Base-by-base conservation (phyloP, 345 rosid genomes). In the Eucalyptus marginata region DNA sequence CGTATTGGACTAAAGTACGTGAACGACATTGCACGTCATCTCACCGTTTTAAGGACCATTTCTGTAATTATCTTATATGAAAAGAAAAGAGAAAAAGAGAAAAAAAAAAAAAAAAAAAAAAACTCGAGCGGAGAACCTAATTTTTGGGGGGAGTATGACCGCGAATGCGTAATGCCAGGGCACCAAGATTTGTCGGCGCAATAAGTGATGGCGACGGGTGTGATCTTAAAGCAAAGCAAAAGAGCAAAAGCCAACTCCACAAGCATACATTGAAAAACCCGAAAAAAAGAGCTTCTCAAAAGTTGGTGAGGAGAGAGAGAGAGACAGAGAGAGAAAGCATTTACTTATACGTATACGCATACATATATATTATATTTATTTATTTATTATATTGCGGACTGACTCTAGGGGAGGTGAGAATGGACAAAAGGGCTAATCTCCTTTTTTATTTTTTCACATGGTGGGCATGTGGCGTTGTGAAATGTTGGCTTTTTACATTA, bases 31-130 rank as follows among this genome's bases (percentile, higher is more conserved):
- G 27, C 11, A 56, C 1, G 0, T 7, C 56, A 52, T 52, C 24
- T 18, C 58, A 52, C 24, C 10, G 2, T 52, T 52, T 18, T 20
- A 52, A 56, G 29, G 62, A 56, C 24, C 4, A 56, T 24, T 22
- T 24, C 13, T 11, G 13, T 56, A 24, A 56, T 56, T 56, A 56
- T 56, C 2, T 56, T 0, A 10, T 52, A 52, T 7, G 25, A 52
- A 52, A 52, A 52, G 10, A 51, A 8, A 56, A 22, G 2, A n/a
- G n/a, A n/a, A n/a, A n/a, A n/a, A n/a, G n/a, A n/a, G n/a, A n/a
- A n/a, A n/a, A 54, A 8, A 1, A 9, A 54, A 8, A 11, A 4
- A 1, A 7, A n/a, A n/a, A 8, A 14, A n/a, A 4, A 15, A 0
- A 13, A 15, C 76, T 64, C 11, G 6, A 17, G 13, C 8, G 46